Evolutionary conservation across 1,284 basidiomycete genomes (phyloP), one percentile per base, ranked within the genome.

Genomic region (Leccinum cinnamomeum): DNA sequence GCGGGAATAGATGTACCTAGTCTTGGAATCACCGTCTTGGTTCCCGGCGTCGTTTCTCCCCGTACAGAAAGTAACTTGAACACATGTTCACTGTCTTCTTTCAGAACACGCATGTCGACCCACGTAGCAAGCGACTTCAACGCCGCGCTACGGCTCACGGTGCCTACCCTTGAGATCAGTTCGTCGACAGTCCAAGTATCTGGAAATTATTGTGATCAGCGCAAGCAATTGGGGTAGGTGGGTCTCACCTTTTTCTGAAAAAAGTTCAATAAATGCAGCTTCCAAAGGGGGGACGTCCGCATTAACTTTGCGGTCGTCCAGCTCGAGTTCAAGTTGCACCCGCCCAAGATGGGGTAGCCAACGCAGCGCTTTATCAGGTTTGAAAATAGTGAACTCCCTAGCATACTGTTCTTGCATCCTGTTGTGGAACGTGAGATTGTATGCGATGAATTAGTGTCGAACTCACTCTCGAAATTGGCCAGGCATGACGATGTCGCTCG

Each of bases 311-410:
- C 94, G 85, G 72, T 97, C 95, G 68, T 88, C 81, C 3, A 97
- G 79, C 69, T 94, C 86, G 5, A 98, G 77, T 59, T 91, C 86
- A 48, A 98, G 74, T 48, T 86, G 81, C 30, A 95, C 85, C 2
- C 88, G 92, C 0, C 95, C 95, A 18, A 96, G 83, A 70, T 94
- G 89, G 11, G 93, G 89, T 6, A 97, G 75, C 89, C 93, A 98
- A 59, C 87, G 84, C 35, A 98, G 82, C 65, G 83, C 85, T 79
- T 97, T 97, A 76, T 97, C 94, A 0, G 94, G 93, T 71, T 97
- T 96, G 79, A 94, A 92, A 12, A 80, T 78, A 23, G 81, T 81
- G 74, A 91, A 98, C 65, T 91, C 87, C 50, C 84, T 82, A 5
- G 90, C 85, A 71, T 97, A 97, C 37, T 82, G 75, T 39, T 87